Percentiles rank a stretch among this genome's conserved stretches.
Evolutionary conservation across 2,329 filamentous ascomycete genomes (phyloP).

Genomic region (Aspergillus vadensis): DNA sequence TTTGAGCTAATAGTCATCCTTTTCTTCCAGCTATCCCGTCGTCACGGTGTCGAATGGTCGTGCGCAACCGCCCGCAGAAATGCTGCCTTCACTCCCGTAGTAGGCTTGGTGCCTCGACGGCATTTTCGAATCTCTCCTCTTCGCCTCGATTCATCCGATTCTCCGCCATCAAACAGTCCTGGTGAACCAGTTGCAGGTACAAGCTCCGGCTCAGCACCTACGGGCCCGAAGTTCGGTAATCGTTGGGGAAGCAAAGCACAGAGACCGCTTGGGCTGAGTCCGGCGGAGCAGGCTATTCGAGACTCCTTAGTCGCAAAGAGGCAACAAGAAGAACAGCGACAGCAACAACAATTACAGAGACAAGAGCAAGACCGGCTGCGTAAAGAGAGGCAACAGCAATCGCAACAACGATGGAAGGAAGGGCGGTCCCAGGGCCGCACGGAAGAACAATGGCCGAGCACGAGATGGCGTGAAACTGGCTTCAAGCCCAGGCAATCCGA

Average conservation of each 20-base stretch:
- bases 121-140: constrained; percentile 37
- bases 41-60: constrained; percentile 43
- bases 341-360: not conserved
- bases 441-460: not conserved
- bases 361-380: not conserved
- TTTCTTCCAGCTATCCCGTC: constrained; percentile 37
- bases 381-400: not conserved
- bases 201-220: constrained; percentile 11
- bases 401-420: not conserved
- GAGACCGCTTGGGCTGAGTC: constrained; percentile 29
- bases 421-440: not conserved
- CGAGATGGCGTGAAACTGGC: not conserved
- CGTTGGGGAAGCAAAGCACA: constrained; percentile 22
- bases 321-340: constrained; percentile 1
- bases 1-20: not conserved
- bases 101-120: constrained; percentile 31
- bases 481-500: not conserved
- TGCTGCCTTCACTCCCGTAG: constrained; percentile 21
- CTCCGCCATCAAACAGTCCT: constrained; percentile 26
- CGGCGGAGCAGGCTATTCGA: constrained; percentile 36
- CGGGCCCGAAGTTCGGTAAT: constrained; percentile 33
- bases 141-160: constrained; percentile 31
- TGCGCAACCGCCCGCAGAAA: constrained; percentile 34
- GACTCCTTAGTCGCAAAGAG: constrained; percentile 27
- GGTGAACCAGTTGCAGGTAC: constrained; percentile 7